A percentile compares a stretch with the other conserved stretches of the same genome.
Evolutionary conservation across 2,329 filamentous ascomycete species (phyloP).

Genomic region (Colletotrichum sp.): DNA sequence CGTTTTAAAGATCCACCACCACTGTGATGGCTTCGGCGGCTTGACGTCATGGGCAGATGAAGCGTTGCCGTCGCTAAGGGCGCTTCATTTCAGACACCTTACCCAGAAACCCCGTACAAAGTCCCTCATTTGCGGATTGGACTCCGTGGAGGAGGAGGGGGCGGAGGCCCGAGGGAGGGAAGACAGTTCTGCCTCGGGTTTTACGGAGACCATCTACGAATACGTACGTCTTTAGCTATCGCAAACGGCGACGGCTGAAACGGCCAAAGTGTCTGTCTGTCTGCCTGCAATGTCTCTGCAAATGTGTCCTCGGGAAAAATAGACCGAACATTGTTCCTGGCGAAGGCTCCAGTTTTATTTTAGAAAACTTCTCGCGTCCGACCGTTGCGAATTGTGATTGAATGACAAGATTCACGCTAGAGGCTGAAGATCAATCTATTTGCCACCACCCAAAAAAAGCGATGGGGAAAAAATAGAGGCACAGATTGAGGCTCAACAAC

Average conservation of each 20-base stretch:
- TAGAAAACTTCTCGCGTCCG: not conserved
- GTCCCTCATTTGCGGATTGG: not conserved
- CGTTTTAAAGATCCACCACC: slow-evolving; percentile 10
- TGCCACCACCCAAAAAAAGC: not conserved
- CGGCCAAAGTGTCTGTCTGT: not conserved
- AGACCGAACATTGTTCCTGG: not conserved
- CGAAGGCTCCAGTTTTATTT: not conserved
- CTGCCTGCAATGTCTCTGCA: not conserved
- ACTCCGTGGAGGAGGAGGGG: not conserved
- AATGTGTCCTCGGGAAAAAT: not conserved
- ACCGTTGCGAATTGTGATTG: not conserved
- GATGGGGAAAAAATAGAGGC: not conserved
- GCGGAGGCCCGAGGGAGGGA: too few species aligned
- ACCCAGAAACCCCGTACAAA: slow-evolving; percentile 3
- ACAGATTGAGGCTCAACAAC: slow-evolving; percentile 1
- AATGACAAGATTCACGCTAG: not conserved
- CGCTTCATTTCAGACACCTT: slow-evolving; percentile 17
- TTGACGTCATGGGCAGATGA: slow-evolving; percentile 5
- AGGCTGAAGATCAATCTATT: not conserved
- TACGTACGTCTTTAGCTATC: not conserved
- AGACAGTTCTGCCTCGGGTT: not conserved
- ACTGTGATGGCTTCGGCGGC: not conserved
- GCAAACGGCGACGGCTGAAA: slow-evolving; percentile 2
- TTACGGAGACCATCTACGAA: not conserved
- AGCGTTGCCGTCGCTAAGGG: slow-evolving; percentile 4